Base-by-base conservation (phyloP, 805 yeast species). In the Wickerhamomyces rabaulensis region DNA sequence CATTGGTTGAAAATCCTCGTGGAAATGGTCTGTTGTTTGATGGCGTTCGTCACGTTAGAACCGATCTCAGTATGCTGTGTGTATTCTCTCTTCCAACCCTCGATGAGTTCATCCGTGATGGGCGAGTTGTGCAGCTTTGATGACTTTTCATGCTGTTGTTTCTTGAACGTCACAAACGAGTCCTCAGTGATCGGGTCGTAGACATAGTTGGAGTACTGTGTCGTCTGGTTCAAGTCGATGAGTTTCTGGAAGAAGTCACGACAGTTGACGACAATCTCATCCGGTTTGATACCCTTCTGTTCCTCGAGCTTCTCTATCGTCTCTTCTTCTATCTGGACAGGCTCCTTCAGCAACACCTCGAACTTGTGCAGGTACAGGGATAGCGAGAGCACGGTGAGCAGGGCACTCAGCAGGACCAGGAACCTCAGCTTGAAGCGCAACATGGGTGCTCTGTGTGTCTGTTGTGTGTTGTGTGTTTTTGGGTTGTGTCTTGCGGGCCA, bases 1-100 rank as follows among this genome's bases (percentile, higher is more conserved):
- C 48, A 48, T 16, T 48, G 35, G 12, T 38, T 43, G 29, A 48
- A 45, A 3, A 36, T 21, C 21, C 51, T 39, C 3, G 48, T 45
- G 13, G 45, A 41, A 2, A 39, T 40, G 8, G 48, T 42, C 15
- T 48, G 48, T 6, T 45, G 23, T n/a, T 39, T 16, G 5, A 42
- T 13, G 6, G 9, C 15, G 19, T 26, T 19, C 4, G 21, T 16
- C 4, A 17, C 10, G 9, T 10, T 16, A 4, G 19, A 16, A 17
- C 37, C 21, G 3, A 13, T 16, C 7, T 7, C 19, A 19, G 12
- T 10, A 5, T 33, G 37, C 16, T 16, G 9, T 7, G 13, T 16
- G 13, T 17, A 33, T 19, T 33, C 37, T 17, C 16, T 10, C 10
- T 17, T 33, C 37, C 37, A 33, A 19, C 3, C 7, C 9, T 12